Percentiles rank a stretch among this genome's conserved stretches.
phyloP scores from a whole-genome alignment of 2,329 filamentous ascomycete genomes.

The Botrytis medusae region DNA sequence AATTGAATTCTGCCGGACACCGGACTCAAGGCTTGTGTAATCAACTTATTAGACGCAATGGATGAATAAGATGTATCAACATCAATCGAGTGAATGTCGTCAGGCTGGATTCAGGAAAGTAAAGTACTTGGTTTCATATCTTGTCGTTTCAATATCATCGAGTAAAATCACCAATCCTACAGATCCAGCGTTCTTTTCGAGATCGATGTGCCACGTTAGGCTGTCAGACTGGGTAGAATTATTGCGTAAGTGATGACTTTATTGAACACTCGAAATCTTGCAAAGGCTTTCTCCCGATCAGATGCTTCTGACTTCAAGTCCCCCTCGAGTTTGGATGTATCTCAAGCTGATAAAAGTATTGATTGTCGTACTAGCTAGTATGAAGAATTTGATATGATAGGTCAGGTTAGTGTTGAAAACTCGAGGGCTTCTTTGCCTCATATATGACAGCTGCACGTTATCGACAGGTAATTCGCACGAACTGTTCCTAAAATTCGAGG shows the following conservation, averaged over 20 bases:
- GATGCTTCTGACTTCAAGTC: background rate
- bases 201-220: background rate
- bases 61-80: background rate
- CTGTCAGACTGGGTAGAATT: background rate
- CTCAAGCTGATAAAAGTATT: background rate
- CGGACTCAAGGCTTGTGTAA: constrained; percentile 6
- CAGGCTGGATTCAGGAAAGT: background rate
- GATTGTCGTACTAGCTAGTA: background rate
- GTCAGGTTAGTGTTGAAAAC: background rate
- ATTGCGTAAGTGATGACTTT: background rate
- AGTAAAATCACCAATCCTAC: background rate
- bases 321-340: background rate
- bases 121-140: background rate
- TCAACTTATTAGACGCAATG: background rate
- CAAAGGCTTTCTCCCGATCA: background rate
- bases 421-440: background rate
- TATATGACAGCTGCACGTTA: background rate
- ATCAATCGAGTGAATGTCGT: background rate
- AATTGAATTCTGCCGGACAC: background rate
- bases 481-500: background rate
- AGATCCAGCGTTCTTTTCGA: background rate
- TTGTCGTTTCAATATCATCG: background rate
- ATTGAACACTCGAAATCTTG: background rate
- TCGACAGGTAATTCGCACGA: background rate
- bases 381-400: background rate